phyloP scores from a whole-genome alignment of 768 basidiomycete species.

The Phaffia tasmanica region DNA sequence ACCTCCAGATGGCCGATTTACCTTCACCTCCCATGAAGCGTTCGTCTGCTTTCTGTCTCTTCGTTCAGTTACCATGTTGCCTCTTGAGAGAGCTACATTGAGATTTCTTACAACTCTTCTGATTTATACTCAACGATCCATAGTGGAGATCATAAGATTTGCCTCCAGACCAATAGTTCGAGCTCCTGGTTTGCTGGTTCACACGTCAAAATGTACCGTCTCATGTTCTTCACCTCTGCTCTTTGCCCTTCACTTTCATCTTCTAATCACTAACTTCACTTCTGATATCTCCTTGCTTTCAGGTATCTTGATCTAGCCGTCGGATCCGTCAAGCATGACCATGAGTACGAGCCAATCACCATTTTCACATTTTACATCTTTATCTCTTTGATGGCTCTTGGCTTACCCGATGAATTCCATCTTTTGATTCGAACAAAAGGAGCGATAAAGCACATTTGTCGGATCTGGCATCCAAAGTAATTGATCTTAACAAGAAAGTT shows the following conservation, averaged over 20 bases:
- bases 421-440: conserved; percentile 24
- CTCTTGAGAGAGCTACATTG: too few species aligned
- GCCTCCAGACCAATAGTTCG: conserved; percentile 83
- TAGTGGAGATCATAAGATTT: conserved; percentile 86
- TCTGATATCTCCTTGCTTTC: neutral
- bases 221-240: neutral
- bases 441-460: conserved; percentile 35
- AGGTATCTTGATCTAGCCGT: conserved; percentile 77
- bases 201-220: conserved; percentile 65
- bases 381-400: neutral
- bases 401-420: neutral
- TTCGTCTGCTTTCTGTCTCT: conserved; percentile 22
- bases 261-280: neutral
- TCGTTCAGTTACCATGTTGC: neutral
- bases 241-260: neutral
- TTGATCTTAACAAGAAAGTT: conserved; percentile 85
- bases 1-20: conserved; percentile 80
- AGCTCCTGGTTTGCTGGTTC: conserved; percentile 60
- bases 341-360: conserved; percentile 42
- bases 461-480: conserved; percentile 47
- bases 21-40: conserved; percentile 92
- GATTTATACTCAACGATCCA: neutral
- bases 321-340: conserved; percentile 71
- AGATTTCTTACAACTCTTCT: neutral
- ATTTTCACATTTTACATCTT: neutral